Percentiles rank a stretch among this genome's conserved stretches.
These are phyloP conservation scores for Rosa persica DNA, from an alignment of 306 rosid species.

Conservation along the genomic window DNA sequence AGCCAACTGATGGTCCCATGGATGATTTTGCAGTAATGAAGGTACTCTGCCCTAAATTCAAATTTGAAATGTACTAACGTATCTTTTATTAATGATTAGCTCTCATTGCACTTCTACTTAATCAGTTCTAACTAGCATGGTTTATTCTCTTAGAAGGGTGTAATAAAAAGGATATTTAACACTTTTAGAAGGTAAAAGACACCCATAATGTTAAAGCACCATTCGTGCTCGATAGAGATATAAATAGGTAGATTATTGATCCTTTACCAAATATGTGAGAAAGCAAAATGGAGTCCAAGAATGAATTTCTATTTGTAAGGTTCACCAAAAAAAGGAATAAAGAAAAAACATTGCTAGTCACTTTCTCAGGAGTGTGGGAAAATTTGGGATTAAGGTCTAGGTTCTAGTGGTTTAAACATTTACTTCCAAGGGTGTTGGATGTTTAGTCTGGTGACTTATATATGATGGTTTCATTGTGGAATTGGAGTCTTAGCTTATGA, in stretches of 20 bases:
- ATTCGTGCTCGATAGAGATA: neutral
- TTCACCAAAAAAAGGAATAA: neutral
- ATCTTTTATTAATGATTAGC: neutral
- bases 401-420: neutral
- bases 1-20: conserved; percentile 79
- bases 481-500: neutral
- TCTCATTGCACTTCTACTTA: neutral
- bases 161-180: neutral
- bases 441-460: neutral
- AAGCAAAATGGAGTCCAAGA: neutral
- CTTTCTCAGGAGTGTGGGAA: neutral
- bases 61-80: neutral
- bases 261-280: neutral
- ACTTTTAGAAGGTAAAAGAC: neutral
- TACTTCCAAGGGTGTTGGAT: neutral
- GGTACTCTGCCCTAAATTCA: conserved; percentile 41
- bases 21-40: conserved; percentile 93
- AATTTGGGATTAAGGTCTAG: neutral
- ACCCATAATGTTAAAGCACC: neutral
- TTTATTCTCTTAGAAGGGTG: neutral
- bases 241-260: neutral
- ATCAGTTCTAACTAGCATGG: neutral
- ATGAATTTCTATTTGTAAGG: neutral
- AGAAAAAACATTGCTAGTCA: neutral
- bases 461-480: neutral